Evolutionary conservation across 208 protist species (phyloP).

Genomic region (Wallacemonas sp.): DNA sequence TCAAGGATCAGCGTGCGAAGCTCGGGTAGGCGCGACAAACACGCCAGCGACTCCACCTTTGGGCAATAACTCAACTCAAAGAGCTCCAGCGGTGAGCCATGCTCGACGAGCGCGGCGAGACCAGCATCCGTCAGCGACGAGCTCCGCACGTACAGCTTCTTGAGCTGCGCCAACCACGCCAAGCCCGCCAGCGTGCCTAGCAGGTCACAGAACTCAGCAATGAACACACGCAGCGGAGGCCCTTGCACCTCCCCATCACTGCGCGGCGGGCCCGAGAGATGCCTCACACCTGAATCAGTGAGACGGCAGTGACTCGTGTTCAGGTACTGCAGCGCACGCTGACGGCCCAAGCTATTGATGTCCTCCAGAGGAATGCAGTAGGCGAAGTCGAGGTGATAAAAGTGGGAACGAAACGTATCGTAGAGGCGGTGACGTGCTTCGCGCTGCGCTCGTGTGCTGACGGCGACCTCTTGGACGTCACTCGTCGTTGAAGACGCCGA

Average conservation of each 20-base stretch:
- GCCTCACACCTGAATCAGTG: constrained; percentile 21
- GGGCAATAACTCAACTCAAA: constrained; percentile 70
- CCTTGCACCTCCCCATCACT: neutral
- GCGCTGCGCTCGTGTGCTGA: neutral
- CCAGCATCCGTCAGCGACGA: constrained; percentile 28
- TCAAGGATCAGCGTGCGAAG: constrained; percentile 52
- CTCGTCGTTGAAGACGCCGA: neutral
- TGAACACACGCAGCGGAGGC: constrained; percentile 40
- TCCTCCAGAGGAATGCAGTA: constrained; percentile 38
- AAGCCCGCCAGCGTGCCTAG: constrained; percentile 38
- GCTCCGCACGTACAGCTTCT: constrained; percentile 58
- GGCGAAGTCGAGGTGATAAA: constrained; percentile 64
- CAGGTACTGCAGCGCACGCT: constrained; percentile 42
- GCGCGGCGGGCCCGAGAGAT: neutral
- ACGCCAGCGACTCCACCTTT: constrained; percentile 31
- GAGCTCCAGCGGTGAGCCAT: constrained; percentile 21
- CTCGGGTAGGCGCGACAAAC: constrained; percentile 26
- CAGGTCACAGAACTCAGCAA: constrained; percentile 53
- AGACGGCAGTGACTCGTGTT: constrained; percentile 52
- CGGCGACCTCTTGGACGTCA: neutral
- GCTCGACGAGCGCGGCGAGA: constrained; percentile 12
- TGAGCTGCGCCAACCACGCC: constrained; percentile 26
- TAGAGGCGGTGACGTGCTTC: constrained; percentile 1
- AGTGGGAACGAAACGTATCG: constrained; percentile 24
- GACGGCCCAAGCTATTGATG: constrained; percentile 22